Conservation (phyloP, 2,329 filamentous ascomycete species). For the Dissoconium aciculare region DNA sequence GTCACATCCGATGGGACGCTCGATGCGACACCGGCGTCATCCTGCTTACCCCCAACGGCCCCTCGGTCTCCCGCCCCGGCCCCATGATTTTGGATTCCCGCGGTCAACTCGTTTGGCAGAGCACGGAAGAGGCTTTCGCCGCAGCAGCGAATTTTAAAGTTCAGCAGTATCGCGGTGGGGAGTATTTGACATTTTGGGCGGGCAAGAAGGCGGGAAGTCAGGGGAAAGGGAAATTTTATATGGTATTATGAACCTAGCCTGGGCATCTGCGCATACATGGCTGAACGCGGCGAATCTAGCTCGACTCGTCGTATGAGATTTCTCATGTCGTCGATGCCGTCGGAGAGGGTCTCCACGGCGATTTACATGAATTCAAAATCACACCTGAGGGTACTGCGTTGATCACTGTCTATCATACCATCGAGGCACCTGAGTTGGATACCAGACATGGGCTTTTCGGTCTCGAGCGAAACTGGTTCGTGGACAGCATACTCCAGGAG, state of each 20-base stretch:
- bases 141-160: conserved; percentile 35
- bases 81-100: conserved; percentile 24
- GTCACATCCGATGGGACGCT: conserved; percentile 18
- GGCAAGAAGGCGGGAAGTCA: conserved; percentile 33
- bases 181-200: conserved; percentile 35
- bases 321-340: conserved; percentile 25
- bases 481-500: conserved; percentile 21
- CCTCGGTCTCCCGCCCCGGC: conserved; percentile 17
- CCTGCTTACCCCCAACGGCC: conserved; percentile 20
- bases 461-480: conserved; percentile 20
- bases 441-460: conserved; percentile 11
- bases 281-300: conserved; percentile 4
- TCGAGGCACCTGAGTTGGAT: conserved; percentile 8
- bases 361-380: conserved; percentile 31
- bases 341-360: conserved; percentile 22
- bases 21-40: conserved; percentile 19
- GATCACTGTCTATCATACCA: conserved; percentile 26
- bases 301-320: conserved; percentile 19
- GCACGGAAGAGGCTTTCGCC: too few species aligned
- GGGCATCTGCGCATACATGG: too few species aligned
- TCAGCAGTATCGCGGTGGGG: conserved; percentile 29
- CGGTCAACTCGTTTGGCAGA: conserved; percentile 25
- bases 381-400: conserved; percentile 27
- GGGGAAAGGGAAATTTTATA: conserved; percentile 33
- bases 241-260: conserved; percentile 25